Evolutionary conservation across 2,329 filamentous ascomycete genomes (phyloP), one percentile per base, ranked within the genome.

Genomic region (Geoglossum cookeanum): DNA sequence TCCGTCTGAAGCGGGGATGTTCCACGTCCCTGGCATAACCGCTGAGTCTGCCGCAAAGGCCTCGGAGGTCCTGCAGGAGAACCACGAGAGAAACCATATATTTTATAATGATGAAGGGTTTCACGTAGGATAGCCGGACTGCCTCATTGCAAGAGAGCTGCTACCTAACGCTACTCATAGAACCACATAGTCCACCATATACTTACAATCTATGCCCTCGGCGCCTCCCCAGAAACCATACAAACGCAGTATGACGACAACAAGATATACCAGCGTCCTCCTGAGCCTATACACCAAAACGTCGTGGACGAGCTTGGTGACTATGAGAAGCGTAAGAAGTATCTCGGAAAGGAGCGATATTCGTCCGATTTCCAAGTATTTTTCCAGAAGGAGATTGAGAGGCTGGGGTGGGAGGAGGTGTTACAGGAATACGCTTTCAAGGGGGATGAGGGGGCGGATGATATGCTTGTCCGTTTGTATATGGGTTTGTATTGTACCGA

Each of bases 121-220:
- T 61, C 90, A 96, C 68, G 63, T 48, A 61, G 9, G 32, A 15
- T 22, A 13, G 27, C 49, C 29, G 15, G 13, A 59, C 39, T 32
- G n/a, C 1, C 3, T 37, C 1, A 3, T 32, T 27, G n/a, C 33
- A n/a, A 37, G 35, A 13, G 35, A 37, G 22, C 35, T 22, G 32
- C 7, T 32, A n/a, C 48, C 11, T 33, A 29, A 22, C 22, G 22
- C 22, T n/a, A 52, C 13, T 17, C n/a, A 29, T 30, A 70, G 66
- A 75, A 95, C 67, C 89, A 95, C 64, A 87, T 92, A 59, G 76
- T 76, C 3, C 89, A 95, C 63, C 82, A 88, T 39, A 70, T 94
- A 4, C 76, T 94, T 9, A 81, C 82, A 15, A 72, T 92, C 33
- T 94, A 84, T 67, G 84, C 85, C 37, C 80, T 92, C 1, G 83